Conservation (phyloP, 345 rosid species). For the Arabidopsis thaliana region DNA sequence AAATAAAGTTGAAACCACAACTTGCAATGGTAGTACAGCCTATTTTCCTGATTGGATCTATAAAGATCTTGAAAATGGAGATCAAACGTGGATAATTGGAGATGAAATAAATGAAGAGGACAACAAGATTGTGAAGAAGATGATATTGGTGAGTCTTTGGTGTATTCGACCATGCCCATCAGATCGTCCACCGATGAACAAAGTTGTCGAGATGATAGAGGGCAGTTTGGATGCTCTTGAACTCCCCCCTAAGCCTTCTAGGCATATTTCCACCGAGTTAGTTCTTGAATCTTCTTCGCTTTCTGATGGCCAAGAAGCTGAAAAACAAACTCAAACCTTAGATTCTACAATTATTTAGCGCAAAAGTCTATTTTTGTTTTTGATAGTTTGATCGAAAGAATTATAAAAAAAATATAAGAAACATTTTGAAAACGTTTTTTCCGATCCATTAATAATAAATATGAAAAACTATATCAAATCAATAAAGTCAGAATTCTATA, state of each 20-base stretch:
- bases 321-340: too few relatives aligned
- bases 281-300: neutral
- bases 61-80: neutral
- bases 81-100: slow-evolving; percentile 3
- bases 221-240: slow-evolving; percentile 13
- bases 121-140: neutral
- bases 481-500: too few relatives aligned
- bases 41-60: slow-evolving; percentile 11
- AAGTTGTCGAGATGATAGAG: slow-evolving; percentile 15
- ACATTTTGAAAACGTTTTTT: too few relatives aligned
- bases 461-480: too few relatives aligned
- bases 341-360: too few relatives aligned
- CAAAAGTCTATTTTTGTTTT: too few relatives aligned
- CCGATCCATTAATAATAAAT: too few relatives aligned
- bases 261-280: neutral
- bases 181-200: slow-evolving; percentile 27
- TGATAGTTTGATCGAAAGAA: too few relatives aligned
- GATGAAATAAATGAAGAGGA: neutral
- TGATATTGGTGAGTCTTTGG: slow-evolving; percentile 1
- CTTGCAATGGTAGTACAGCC: too few relatives aligned
- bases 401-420: too few relatives aligned
- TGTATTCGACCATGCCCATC: slow-evolving; percentile 24
- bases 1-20: too few relatives aligned
- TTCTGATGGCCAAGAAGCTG: neutral
- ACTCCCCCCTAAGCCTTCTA: slow-evolving; percentile 6